Evolutionary conservation across 768 basidiomycete genomes (phyloP).

Genomic region (Xerocomus brunneocitrinus): DNA sequence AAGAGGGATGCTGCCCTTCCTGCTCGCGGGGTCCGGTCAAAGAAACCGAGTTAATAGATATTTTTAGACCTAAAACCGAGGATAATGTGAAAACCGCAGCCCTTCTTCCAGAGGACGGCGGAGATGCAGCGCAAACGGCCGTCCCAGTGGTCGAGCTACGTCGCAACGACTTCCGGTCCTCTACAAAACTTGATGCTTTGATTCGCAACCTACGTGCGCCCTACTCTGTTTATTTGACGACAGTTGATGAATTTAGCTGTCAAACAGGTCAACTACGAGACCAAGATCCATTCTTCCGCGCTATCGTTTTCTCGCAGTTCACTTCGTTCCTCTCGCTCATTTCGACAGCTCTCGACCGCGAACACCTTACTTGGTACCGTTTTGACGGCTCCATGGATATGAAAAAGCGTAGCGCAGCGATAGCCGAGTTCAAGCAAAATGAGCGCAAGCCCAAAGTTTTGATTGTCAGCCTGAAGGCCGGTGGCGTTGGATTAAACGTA

Average conservation of each 20-base stretch:
- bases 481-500: slow-evolving; percentile 88
- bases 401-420: slow-evolving; percentile 69
- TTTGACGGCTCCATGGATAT: slow-evolving; percentile 94
- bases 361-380: slow-evolving; percentile 64
- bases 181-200: slow-evolving; percentile 88
- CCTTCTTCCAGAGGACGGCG: slow-evolving; percentile 9
- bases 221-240: not conserved
- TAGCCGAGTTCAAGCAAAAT: slow-evolving; percentile 70
- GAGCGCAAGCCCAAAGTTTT: slow-evolving; percentile 71
- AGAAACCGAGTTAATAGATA: slow-evolving; percentile 59
- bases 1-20: slow-evolving; percentile 73
- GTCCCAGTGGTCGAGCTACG: slow-evolving; percentile 53
- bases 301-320: slow-evolving; percentile 88
- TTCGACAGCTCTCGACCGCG: slow-evolving; percentile 62
- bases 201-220: slow-evolving; percentile 62
- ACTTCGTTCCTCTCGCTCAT: slow-evolving; percentile 86
- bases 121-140: slow-evolving; percentile 19
- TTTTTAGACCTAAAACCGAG: slow-evolving; percentile 38
- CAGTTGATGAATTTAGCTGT: not conserved
- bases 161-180: slow-evolving; percentile 81
- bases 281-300: slow-evolving; percentile 74
- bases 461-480: slow-evolving; percentile 81
- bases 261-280: slow-evolving; percentile 53
- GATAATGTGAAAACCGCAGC: not conserved
- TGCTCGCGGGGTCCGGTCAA: slow-evolving; percentile 70